Percentiles rank a stretch among this genome's conserved stretches.
These are phyloP conservation scores for Orbilia quercus DNA, from an alignment of 2,329 filamentous ascomycete genomes.

Conservation along the genomic window DNA sequence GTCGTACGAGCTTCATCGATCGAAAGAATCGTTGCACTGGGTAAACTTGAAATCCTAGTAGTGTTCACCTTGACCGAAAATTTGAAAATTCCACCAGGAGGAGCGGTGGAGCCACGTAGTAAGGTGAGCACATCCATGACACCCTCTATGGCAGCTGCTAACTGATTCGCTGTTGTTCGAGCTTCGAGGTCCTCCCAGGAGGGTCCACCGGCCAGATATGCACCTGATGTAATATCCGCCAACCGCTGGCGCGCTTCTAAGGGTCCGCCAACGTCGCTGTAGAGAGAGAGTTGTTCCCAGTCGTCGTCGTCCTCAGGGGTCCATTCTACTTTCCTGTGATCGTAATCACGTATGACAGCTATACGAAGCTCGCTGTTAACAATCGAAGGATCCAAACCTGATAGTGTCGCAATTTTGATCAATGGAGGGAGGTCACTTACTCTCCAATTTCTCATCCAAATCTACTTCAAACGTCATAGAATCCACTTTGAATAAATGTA, in stretches of 20 bases:
- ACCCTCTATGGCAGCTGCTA: conserved; percentile 11
- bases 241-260: neutral
- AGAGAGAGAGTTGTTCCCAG: no score
- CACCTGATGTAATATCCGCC: neutral
- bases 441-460: neutral
- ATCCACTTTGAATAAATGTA: conserved; percentile 2
- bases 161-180: neutral
- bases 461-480: neutral
- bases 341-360: no score
- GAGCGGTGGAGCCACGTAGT: neutral
- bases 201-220: neutral
- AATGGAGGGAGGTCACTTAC: no score
- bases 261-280: neutral
- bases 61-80: no score
- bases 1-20: no score
- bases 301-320: no score
- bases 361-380: no score
- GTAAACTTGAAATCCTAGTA: no score
- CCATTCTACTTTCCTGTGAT: no score
- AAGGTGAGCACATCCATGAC: conserved; percentile 3
- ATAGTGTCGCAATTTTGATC: neutral
- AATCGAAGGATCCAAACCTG: neutral
- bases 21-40: no score
- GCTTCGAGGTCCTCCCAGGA: conserved; percentile 11
- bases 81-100: no score